Evolutionary conservation across 2,329 filamentous ascomycete species (phyloP), one percentile per base, ranked within the genome.

Genomic region (Talaromyces albobiverticillius): DNA sequence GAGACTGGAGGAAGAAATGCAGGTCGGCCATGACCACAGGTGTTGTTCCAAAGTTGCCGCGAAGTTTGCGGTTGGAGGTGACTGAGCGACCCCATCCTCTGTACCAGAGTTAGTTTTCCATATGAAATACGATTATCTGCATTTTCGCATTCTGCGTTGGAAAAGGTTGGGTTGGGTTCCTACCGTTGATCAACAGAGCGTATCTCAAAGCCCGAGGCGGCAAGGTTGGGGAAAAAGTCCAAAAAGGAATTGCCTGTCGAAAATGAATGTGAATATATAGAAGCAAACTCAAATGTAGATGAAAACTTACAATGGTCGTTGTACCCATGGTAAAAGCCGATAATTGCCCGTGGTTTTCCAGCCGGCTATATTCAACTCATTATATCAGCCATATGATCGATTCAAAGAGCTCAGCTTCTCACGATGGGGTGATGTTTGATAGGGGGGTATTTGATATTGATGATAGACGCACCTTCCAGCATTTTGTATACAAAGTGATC

Each of bases 261-360:
- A n/a, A 11, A 29, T 1, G 4, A 25, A 34, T 29, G 26, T 29
- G 6, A 40, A 9, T 13, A 2, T 6, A 32, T 6, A 43, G 11
- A 34, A 2, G 16, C 5, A 45, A 18, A 36, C 8, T 41, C 22
- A 32, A 9, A 34, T 22, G n/a, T 22, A 20, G 2, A 29, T 11
- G 7, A 22, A 29, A 38, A 57, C 68, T 59, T 67, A 78, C 78
- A 78, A 71, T 95, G 90, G 71, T 96, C 92, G 70, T 85, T 90
- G 79, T 92, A 96, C 64, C 92, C 92, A 74, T 96, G 92, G 59
- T 96, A 76, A 71, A 95, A 88, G 63, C 94, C 79, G 47, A 95
- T 71, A 61, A 88, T 88, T 32, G 91, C 91, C 64, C 81, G 82
- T 53, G 81, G 71, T 85, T 60, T 54, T 38, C 42, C 54, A 10